phyloP scores from a whole-genome alignment of 1,284 basidiomycete species.

The Schizophyllum commune region DNA sequence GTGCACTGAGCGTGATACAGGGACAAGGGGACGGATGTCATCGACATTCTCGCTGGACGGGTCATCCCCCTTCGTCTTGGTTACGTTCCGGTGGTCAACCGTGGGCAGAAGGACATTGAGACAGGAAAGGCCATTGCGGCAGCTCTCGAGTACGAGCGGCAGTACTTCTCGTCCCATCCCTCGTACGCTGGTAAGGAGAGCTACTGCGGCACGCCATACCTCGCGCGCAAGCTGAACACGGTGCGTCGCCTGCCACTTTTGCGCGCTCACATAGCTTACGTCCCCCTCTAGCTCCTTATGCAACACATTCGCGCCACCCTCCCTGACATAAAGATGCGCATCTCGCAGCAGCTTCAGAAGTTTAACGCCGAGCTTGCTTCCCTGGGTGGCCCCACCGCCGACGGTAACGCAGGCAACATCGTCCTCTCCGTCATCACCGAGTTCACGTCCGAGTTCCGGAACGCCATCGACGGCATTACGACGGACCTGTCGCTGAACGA shows the following conservation, averaged over 20 bases:
- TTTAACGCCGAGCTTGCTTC: slow-evolving; percentile 77
- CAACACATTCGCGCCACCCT: slow-evolving; percentile 95
- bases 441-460: slow-evolving; percentile 94
- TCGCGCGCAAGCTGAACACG: slow-evolving; percentile 94
- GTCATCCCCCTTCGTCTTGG: slow-evolving; percentile 91
- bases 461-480: slow-evolving; percentile 94
- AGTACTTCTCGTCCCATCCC: slow-evolving; percentile 90
- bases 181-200: slow-evolving; percentile 92
- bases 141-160: slow-evolving; percentile 85
- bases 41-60: slow-evolving; percentile 97
- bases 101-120: slow-evolving; percentile 96
- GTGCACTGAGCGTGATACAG: slow-evolving; percentile 29
- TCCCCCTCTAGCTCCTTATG: slow-evolving; percentile 76
- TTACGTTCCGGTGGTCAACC: slow-evolving; percentile 97
- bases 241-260: slow-evolving; percentile 34
- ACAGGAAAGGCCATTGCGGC: slow-evolving; percentile 73
- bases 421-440: slow-evolving; percentile 96
- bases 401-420: slow-evolving; percentile 76
- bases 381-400: slow-evolving; percentile 86
- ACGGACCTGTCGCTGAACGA: slow-evolving; percentile 94
- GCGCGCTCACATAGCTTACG: slow-evolving; percentile 2
- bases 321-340: slow-evolving; percentile 94
- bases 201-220: slow-evolving; percentile 97
- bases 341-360: slow-evolving; percentile 81
- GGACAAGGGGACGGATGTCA: slow-evolving; percentile 96